These are phyloP conservation scores for Bruguiera sexangula DNA, from an alignment of 345 rosid species.

Conservation along the genomic window DNA sequence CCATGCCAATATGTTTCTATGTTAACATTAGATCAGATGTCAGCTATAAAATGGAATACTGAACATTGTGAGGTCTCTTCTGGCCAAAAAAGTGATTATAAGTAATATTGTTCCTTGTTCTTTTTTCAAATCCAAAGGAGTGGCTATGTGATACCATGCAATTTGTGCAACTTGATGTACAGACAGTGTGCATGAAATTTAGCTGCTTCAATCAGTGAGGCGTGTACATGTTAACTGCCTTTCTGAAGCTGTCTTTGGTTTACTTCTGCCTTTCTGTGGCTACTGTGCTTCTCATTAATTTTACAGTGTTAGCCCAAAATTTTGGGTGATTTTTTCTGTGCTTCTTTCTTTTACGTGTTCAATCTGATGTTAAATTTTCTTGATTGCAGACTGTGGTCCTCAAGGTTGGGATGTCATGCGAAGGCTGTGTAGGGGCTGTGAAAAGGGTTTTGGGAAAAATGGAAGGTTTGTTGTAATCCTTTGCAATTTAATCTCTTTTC, in stretches of 20 bases:
- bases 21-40: too few species aligned
- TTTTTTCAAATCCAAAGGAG: background rate
- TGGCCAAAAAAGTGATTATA: too few species aligned
- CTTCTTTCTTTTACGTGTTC: background rate
- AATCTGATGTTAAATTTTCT: conserved; percentile 5
- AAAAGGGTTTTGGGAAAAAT: conserved; percentile 76
- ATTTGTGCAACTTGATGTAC: background rate
- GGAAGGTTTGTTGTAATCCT: conserved; percentile 50
- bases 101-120: too few species aligned
- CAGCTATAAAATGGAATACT: too few species aligned
- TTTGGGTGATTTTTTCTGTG: background rate
- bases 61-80: too few species aligned
- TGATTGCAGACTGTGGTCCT: conserved; percentile 66
- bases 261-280: too few species aligned
- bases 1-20: too few species aligned
- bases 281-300: too few species aligned
- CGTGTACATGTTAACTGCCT: too few species aligned
- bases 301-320: background rate
- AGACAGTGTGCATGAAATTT: background rate
- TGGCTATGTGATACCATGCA: background rate
- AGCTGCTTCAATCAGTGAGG: background rate
- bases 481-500: background rate
- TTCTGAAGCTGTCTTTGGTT: too few species aligned
- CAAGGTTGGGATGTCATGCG: conserved; percentile 78
- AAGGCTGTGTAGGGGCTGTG: conserved; percentile 79